Base-by-base conservation (phyloP, 2,329 filamentous ascomycete genomes). In the Sordariomycetes sp. region DNA sequence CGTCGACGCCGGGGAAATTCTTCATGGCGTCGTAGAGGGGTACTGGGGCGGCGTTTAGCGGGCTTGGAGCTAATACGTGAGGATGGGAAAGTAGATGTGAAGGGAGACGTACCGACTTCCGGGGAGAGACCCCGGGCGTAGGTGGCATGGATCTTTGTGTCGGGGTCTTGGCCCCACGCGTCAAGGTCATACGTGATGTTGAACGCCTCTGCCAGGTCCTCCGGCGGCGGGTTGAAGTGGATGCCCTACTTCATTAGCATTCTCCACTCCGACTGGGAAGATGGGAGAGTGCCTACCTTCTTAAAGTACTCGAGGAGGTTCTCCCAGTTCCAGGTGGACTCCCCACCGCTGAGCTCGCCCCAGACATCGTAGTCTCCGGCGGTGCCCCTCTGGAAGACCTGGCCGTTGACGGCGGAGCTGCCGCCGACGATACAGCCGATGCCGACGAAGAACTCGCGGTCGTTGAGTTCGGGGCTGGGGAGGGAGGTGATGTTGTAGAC, bases 321-420 rank as follows among this genome's bases (percentile, higher is more conserved):
- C n/a, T 64, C 56, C 66, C 67, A 69, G 18, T 73, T 65, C 67
- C 73, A 77, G 20, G 61, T 56, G 61, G 18, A 55, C 24, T 61
- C 51, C 2, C 72, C 75, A 43, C 77, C 76, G 0, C 75, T 77
- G 1, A 80, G 62, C 2, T 65, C 65, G 40, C 69, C 69, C 76
- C 77, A 79, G 0, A 68, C 66, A 56, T 78, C 67, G 48, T 76
- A 76, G 34, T 76, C 74, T 1, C 66, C 64, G 18, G 65, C 63
- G 5, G 67, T 66, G 3, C 71, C 70, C 20, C 71, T 65, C 25
- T 70, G 64, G 63, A 69, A 72, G 37, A 72, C 64, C 60, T 72
- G 67, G 7, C 67, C 68, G 64, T 76, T 76, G 54, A 74, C 61
- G 8, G 67, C 69, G 3, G 68, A 70, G 22, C 70, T 69, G 12